These are phyloP conservation scores for Schizosaccharomyces versatilis DNA, from an alignment of 1,139 yeast genomes.

Conservation along the genomic window DNA sequence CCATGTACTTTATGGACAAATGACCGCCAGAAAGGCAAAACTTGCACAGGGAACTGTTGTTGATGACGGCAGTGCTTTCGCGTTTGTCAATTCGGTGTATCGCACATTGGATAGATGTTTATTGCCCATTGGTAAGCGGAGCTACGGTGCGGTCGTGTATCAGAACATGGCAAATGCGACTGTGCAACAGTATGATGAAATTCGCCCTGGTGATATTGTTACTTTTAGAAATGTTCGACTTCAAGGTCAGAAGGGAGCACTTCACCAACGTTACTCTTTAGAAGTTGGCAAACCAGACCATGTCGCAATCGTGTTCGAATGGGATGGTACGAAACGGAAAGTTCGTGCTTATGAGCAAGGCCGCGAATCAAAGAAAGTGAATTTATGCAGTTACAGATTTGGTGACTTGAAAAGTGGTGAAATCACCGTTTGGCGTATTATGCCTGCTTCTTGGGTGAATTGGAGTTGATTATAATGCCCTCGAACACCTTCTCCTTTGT, in stretches of 20 bases:
- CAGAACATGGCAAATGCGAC: constrained; percentile 37
- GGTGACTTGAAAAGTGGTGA: constrained; percentile 60
- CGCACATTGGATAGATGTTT: constrained; percentile 24
- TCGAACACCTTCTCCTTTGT: too few relatives aligned
- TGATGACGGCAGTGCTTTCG: constrained; percentile 18
- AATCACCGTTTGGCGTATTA: constrained; percentile 52
- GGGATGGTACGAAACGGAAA: constrained; percentile 54
- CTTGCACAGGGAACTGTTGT: constrained; percentile 14
- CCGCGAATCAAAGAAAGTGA: constrained; percentile 25
- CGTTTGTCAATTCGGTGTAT: constrained; percentile 19
- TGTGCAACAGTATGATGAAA: constrained; percentile 36
- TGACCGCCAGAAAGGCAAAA: constrained; percentile 16
- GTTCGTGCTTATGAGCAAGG: constrained; percentile 43
- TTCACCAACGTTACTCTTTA: constrained; percentile 26
- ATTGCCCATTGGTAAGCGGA: constrained; percentile 40
- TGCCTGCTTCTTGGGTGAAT: constrained; percentile 39
- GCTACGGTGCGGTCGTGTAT: constrained; percentile 56
- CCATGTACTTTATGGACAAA: constrained; percentile 23
- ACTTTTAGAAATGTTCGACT: constrained; percentile 57
- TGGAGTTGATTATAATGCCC: constrained; percentile 24
- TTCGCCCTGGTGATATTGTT: constrained; percentile 64
- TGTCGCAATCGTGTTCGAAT: constrained; percentile 36
- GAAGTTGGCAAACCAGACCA: constrained; percentile 29
- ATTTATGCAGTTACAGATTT: constrained; percentile 40
- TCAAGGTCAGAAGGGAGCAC: constrained; percentile 37